A percentile compares a stretch with the other conserved stretches of the same genome.
phyloP scores from a whole-genome alignment of 1,284 basidiomycete genomes.

The Cutaneotrichosporon cutaneum region DNA sequence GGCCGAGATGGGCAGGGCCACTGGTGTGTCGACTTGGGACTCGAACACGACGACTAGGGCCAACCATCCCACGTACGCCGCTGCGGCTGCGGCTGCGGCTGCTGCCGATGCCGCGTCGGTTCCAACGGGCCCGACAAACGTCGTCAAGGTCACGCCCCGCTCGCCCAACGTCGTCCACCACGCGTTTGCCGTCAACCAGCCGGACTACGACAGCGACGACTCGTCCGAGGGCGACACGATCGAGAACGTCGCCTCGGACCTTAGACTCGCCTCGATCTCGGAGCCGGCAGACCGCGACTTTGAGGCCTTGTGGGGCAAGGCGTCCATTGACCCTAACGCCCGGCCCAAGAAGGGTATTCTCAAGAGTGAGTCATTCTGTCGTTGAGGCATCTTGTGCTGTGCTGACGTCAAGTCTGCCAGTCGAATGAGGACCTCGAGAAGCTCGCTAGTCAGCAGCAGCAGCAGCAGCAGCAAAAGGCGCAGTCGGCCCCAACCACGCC shows the following conservation, averaged over 20 bases:
- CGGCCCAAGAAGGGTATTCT: conserved; percentile 79
- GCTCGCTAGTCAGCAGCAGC: conserved; percentile 52
- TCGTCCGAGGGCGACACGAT: conserved; percentile 44
- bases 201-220: conserved; percentile 64
- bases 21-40: conserved; percentile 64
- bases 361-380: conserved; percentile 65
- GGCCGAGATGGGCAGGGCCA: conserved; percentile 4
- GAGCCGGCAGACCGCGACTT: conserved; percentile 55
- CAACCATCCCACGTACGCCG: conserved; percentile 2
- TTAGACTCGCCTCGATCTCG: conserved; percentile 12
- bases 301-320: conserved; percentile 61
- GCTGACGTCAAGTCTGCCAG: conserved; percentile 34
- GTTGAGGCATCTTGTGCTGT: no score
- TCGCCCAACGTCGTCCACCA: conserved; percentile 39
- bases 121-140: conserved; percentile 1
- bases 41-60: conserved; percentile 67
- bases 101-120: background rate
- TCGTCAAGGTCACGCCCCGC: conserved; percentile 17
- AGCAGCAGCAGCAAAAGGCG: conserved; percentile 55
- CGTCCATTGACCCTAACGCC: conserved; percentile 65
- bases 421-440: conserved; percentile 39
- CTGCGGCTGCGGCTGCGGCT: background rate
- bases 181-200: conserved; percentile 56
- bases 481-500: conserved; percentile 63
- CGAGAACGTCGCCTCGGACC: conserved; percentile 60